These are phyloP conservation scores for Trametes coccinea DNA, from an alignment of 768 basidiomycete genomes.

Conservation along the genomic window DNA sequence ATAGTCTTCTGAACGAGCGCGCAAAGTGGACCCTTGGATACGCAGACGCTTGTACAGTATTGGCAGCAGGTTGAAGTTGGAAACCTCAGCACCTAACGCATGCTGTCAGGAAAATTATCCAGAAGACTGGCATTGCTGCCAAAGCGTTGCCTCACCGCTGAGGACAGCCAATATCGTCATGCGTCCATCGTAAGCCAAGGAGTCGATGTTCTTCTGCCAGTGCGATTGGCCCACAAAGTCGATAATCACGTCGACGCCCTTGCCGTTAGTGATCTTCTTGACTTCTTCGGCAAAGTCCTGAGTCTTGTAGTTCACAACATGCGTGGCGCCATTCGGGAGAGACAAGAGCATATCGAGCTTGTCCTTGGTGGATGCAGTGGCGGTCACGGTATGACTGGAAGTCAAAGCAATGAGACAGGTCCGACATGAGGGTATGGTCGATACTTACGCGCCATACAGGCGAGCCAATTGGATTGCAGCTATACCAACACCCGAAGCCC, in stretches of 20 bases:
- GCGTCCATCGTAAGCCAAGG: slow-evolving; percentile 68
- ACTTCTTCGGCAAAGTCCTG: slow-evolving; percentile 77
- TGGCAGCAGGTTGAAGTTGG: slow-evolving; percentile 56
- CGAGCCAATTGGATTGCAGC: slow-evolving; percentile 88
- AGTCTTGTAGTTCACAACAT: slow-evolving; percentile 82
- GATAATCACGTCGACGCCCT: slow-evolving; percentile 81
- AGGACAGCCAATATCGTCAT: slow-evolving; percentile 69
- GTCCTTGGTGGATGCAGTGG: slow-evolving; percentile 82
- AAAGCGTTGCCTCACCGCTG: slow-evolving; percentile 50
- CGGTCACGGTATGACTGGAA: slow-evolving; percentile 65
- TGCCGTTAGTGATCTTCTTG: slow-evolving; percentile 62
- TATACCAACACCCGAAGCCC: slow-evolving; percentile 86
- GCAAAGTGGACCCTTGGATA: slow-evolving; percentile 86
- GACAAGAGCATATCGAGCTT: slow-evolving; percentile 78
- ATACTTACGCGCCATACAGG: slow-evolving; percentile 65
- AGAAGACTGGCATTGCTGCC: not conserved
- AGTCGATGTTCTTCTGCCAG: slow-evolving; percentile 71
- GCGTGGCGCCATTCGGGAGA: slow-evolving; percentile 68
- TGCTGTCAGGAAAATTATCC: not conserved
- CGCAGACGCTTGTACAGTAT: slow-evolving; percentile 84
- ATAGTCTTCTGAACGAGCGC: slow-evolving; percentile 72
- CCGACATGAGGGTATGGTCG: slow-evolving; percentile 2
- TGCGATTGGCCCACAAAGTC: slow-evolving; percentile 82
- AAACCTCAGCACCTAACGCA: slow-evolving; percentile 50
- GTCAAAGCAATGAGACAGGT: slow-evolving; percentile 2